Conservation (phyloP, 2,329 filamentous ascomycete species). For the Ophiostoma novo-ulmi region DNA sequence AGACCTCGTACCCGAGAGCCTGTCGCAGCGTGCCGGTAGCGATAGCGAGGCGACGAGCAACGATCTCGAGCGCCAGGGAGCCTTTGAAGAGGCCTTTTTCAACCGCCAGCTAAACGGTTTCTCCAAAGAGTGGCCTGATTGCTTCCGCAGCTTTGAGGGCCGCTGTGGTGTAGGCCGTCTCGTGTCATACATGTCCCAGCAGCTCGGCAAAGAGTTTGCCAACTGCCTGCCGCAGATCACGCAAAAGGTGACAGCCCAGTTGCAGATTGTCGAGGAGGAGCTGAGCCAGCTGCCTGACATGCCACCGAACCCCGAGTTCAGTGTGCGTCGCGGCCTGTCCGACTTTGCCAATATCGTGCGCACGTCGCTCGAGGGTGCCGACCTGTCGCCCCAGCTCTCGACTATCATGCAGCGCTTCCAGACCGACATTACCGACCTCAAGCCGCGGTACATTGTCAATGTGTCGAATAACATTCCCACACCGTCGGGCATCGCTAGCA, state of each 20-base stretch:
- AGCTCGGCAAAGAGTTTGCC: conserved; percentile 50
- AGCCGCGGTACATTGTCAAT: conserved; percentile 44
- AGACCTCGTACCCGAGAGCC: conserved; percentile 19
- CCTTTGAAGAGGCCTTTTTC: conserved; percentile 52
- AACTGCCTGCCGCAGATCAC: conserved; percentile 44
- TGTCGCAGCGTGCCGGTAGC: conserved; percentile 16
- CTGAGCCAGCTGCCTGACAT: conserved; percentile 61
- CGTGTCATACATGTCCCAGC: conserved; percentile 48
- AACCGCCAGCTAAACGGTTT: conserved; percentile 32
- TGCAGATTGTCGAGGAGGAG: conserved; percentile 49
- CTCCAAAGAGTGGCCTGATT: conserved; percentile 42
- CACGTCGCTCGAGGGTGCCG: conserved; percentile 44
- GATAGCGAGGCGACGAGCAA: conserved; percentile 29
- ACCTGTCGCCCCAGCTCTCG: conserved; percentile 44
- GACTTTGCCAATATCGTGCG: conserved; percentile 53
- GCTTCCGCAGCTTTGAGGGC: conserved; percentile 44
- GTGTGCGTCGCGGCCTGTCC: conserved; percentile 56
- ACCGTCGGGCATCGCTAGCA: neutral
- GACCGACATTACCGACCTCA: conserved; percentile 41
- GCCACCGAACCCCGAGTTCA: conserved; percentile 61
- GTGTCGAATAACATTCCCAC: conserved; percentile 11
- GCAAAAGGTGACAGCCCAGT: conserved; percentile 46
- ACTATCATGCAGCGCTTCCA: conserved; percentile 49
- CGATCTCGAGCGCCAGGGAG: conserved; percentile 47
- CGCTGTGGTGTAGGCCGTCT: conserved; percentile 52